These are phyloP conservation scores for Calonectria henricotiae DNA, from an alignment of 2,329 filamentous ascomycete species.

Conservation along the genomic window DNA sequence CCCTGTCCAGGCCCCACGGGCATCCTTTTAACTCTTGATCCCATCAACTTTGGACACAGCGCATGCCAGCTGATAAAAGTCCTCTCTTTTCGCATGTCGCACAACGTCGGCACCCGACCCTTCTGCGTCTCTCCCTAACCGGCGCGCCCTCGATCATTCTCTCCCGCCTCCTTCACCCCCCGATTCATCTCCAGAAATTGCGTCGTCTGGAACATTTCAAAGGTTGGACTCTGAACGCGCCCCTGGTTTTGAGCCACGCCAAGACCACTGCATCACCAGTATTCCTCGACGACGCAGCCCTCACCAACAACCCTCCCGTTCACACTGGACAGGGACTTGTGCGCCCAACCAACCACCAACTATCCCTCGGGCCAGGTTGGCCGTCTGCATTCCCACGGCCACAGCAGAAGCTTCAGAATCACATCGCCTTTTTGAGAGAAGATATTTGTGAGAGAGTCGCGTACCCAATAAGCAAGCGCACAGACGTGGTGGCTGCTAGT, in stretches of 20 bases:
- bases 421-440: slow-evolving; percentile 9
- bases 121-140: slow-evolving; percentile 1
- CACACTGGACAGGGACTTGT: slow-evolving; percentile 4
- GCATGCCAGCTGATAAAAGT: slow-evolving; percentile 17
- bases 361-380: background rate
- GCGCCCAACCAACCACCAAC: background rate
- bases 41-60: slow-evolving; percentile 8
- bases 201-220: slow-evolving; percentile 1
- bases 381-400: background rate
- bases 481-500: slow-evolving; percentile 30
- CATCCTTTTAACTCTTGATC: slow-evolving; percentile 23
- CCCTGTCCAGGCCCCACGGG: slow-evolving; percentile 6
- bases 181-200: background rate
- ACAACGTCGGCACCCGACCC: background rate
- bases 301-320: background rate
- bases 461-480: slow-evolving; percentile 23
- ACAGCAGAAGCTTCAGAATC: background rate
- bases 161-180: background rate
- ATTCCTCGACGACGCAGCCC: background rate
- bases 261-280: slow-evolving; percentile 5
- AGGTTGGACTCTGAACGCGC: slow-evolving; percentile 8
- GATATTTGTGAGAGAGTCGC: slow-evolving; percentile 17
- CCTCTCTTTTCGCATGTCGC: slow-evolving; percentile 19
- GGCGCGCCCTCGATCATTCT: background rate
- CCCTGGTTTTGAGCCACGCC: slow-evolving; percentile 28